These are phyloP conservation scores for Apiotrichum gracile DNA, from an alignment of 1,284 basidiomycete species.

Conservation along the genomic window DNA sequence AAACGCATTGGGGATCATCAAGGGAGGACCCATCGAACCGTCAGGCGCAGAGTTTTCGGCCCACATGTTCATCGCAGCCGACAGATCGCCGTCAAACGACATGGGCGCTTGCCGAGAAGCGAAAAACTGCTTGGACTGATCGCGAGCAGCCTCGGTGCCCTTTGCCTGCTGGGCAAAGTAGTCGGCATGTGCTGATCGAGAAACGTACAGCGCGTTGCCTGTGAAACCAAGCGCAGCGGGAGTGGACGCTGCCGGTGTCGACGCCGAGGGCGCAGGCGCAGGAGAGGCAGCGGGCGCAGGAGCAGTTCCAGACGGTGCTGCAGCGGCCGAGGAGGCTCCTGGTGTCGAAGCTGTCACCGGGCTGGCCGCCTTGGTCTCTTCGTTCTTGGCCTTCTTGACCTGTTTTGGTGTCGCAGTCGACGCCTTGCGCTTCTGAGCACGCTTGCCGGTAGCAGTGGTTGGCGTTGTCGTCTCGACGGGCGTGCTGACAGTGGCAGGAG, in stretches of 20 bases:
- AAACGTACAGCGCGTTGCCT: slow-evolving; percentile 9
- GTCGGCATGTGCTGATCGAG: slow-evolving; percentile 13
- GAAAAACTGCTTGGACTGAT: slow-evolving; percentile 10
- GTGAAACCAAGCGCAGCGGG: slow-evolving; percentile 10
- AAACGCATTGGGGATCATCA: not conserved
- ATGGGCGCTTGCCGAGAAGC: slow-evolving; percentile 1
- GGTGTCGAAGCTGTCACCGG: not conserved
- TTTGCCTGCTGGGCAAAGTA: slow-evolving; percentile 20
- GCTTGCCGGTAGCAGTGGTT: not conserved
- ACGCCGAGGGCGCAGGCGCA: not conserved
- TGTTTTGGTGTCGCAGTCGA: slow-evolving; percentile 12
- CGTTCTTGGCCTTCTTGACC: slow-evolving; percentile 11
- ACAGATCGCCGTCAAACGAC: slow-evolving; percentile 11
- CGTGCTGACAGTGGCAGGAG: not conserved
- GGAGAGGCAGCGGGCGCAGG: too few relatives aligned
- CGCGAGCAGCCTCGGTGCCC: slow-evolving; percentile 9
- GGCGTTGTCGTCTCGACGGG: not conserved
- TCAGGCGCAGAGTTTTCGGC: not conserved
- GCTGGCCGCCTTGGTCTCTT: not conserved
- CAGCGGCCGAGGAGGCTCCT: too few relatives aligned
- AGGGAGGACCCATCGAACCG: not conserved
- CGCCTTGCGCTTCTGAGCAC: slow-evolving; percentile 13
- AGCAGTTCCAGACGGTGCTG: too few relatives aligned
- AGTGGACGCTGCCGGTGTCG: slow-evolving; percentile 2
- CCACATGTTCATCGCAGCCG: slow-evolving; percentile 13